phyloP scores from a whole-genome alignment of 495 filamentous ascomycete species.

The Aspergillus biplanus region DNA sequence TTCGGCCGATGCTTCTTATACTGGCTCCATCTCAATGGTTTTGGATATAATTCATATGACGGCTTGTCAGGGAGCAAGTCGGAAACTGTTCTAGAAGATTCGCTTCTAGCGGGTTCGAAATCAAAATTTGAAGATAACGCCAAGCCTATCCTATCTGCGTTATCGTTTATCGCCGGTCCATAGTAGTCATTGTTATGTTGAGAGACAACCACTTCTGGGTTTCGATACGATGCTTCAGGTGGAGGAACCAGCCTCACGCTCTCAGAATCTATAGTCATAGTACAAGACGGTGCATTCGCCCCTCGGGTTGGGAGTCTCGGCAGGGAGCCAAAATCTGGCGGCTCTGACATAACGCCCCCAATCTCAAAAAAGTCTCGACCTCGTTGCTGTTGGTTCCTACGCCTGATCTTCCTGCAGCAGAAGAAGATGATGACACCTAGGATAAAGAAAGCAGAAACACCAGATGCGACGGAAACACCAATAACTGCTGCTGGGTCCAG shows the following conservation, averaged over 20 bases:
- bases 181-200: conserved; percentile 12
- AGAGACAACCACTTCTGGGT: conserved; percentile 29
- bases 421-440: conserved; percentile 42
- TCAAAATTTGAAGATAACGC: conserved; percentile 39
- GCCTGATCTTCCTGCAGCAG: conserved; percentile 38
- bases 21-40: conserved; percentile 42
- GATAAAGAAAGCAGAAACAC: conserved; percentile 44
- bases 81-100: conserved; percentile 39
- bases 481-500: conserved; percentile 43
- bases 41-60: conserved; percentile 36
- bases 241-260: conserved; percentile 28
- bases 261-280: conserved; percentile 20
- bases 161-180: conserved; percentile 1
- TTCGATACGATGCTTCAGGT: conserved; percentile 17
- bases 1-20: conserved; percentile 30
- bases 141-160: conserved; percentile 31
- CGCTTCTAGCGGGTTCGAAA: conserved; percentile 32
- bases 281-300: conserved; percentile 17
- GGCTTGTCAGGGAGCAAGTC: conserved; percentile 35
- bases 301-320: conserved; percentile 28
- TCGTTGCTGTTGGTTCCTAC: conserved; percentile 25
- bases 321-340: conserved; percentile 36
- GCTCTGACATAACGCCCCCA: conserved; percentile 48
- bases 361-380: conserved; percentile 45
- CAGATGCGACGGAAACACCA: conserved; percentile 47